Conservation (phyloP, 352 stramenopile species). For the Phytophthora multivora region DNA sequence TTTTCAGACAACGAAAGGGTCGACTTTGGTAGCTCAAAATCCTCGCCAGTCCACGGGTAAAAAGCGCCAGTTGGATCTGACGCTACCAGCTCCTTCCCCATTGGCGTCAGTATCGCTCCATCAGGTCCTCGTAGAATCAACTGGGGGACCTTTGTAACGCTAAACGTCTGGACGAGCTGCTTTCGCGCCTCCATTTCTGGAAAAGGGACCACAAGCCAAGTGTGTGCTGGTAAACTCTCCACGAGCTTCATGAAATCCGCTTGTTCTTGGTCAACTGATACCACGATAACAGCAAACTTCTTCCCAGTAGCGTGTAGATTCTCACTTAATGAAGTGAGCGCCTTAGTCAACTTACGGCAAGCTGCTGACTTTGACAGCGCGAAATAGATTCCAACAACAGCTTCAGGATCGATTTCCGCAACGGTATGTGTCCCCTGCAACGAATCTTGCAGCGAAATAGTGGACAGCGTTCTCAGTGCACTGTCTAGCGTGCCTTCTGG, state of each 20-base stretch:
- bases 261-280: conserved; percentile 76
- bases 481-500: conserved; percentile 52
- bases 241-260: conserved; percentile 57
- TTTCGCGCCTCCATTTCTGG: conserved; percentile 73
- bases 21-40: conserved; percentile 60
- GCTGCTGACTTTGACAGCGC: conserved; percentile 43
- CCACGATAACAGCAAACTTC: conserved; percentile 73
- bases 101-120: conserved; percentile 68
- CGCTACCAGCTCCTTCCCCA: conserved; percentile 70
- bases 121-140: conserved; percentile 65
- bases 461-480: conserved; percentile 61
- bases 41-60: conserved; percentile 67
- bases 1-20: conserved; percentile 61
- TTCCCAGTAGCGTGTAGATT: conserved; percentile 44
- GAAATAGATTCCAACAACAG: conserved; percentile 84
- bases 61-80: conserved; percentile 58
- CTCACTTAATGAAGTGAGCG: conserved; percentile 54
- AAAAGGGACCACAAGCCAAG: conserved; percentile 80
- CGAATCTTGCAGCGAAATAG: conserved; percentile 73
- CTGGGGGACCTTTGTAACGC: conserved; percentile 55
- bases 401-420: conserved; percentile 47
- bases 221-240: conserved; percentile 53
- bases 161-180: conserved; percentile 70
- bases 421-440: conserved; percentile 74
- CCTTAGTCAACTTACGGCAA: conserved; percentile 64